Base-by-base conservation (phyloP, 176 grass and related monocot species). In the Carex kokanica region DNA sequence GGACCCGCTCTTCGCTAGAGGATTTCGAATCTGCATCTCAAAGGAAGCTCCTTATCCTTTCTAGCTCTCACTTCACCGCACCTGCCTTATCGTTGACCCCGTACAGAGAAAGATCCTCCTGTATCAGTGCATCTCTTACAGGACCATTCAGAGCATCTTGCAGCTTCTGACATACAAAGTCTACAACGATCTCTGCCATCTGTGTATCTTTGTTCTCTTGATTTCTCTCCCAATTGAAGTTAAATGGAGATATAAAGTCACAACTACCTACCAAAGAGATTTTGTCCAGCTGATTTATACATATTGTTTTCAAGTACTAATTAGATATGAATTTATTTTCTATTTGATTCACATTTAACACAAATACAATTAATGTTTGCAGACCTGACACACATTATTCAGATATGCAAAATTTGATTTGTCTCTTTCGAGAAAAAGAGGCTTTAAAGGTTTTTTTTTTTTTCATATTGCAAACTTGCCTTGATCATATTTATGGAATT, bases 151-250 rank as follows among this genome's bases (percentile, higher is more conserved):
- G 41, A 69, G 53, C 47, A 59, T 84, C 82, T 69, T 73, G 15
- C 10, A 84, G 65, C 82, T 84, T 84, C 20, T 84, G 43, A 23
- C n/a, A 12, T 36, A 84, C 82, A 84, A 84, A 84, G 20, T 56
- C 82, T 29, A 84, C 65, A 34, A 84, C 65, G 9, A 16, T 31
- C 17, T 84, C 82, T 10, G 64, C 82, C 82, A 84, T 74, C 36
- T 38, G 36, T 38, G 36, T 38, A 6, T 38, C 36, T 38, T 38
- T 38, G 0, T 4, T 38, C 9, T 51, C 21, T 52, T 24, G 41
- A 73, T 47, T 73, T n/a, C 36, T n/a, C 67, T 71, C 5, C 7
- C 55, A 60, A 60, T 60, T 60, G 5, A 18, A 60, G 18, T 60
- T n/a, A 21, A 60, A 21, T 60, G 57, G 18, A 58, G 55, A 58